Conservation (phyloP, 192 early-diverging fungal species). For the Entomortierella parvispora region DNA sequence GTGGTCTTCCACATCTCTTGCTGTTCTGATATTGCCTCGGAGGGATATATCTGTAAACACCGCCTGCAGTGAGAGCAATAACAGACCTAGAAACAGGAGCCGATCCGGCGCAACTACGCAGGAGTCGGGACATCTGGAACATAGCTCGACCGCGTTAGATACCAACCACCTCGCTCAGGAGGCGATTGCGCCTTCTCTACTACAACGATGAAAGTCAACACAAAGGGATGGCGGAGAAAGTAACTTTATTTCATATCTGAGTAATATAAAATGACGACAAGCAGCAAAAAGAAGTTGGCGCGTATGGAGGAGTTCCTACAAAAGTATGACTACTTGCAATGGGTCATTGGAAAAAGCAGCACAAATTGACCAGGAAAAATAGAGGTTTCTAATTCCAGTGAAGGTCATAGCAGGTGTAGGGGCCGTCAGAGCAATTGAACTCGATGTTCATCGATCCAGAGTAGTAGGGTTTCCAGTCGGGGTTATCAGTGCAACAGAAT, state of each 20-base stretch:
- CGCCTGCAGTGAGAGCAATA: no score
- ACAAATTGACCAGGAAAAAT: slow-evolving; percentile 17
- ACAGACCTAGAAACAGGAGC: no score
- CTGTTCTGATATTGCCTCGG: no score
- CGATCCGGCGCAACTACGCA: no score
- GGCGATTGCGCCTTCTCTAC: no score
- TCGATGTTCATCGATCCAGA: slow-evolving; percentile 35
- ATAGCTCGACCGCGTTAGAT: no score
- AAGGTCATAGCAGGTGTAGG: slow-evolving; percentile 30
- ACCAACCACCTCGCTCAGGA: no score
- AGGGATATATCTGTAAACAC: no score
- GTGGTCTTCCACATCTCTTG: no score
- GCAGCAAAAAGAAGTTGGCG: slow-evolving; percentile 23
- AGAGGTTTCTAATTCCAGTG: slow-evolving; percentile 18
- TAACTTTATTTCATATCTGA: slow-evolving; percentile 24
- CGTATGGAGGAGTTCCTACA: slow-evolving; percentile 17
- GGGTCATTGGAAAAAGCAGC: slow-evolving; percentile 8
- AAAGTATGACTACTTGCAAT: slow-evolving; percentile 13
- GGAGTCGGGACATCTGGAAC: no score
- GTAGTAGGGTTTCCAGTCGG: slow-evolving; percentile 20
- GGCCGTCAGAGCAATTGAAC: slow-evolving; percentile 23
- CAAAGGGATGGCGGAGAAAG: slow-evolving; percentile 6
- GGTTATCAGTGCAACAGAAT: slow-evolving; percentile 23
- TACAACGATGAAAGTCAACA: no score
- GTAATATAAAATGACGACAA: slow-evolving; percentile 10